A percentile compares a stretch with the other conserved stretches of the same genome.
phyloP scores from a whole-genome alignment of 805 yeast species.

The Metschnikowia henanensis region DNA sequence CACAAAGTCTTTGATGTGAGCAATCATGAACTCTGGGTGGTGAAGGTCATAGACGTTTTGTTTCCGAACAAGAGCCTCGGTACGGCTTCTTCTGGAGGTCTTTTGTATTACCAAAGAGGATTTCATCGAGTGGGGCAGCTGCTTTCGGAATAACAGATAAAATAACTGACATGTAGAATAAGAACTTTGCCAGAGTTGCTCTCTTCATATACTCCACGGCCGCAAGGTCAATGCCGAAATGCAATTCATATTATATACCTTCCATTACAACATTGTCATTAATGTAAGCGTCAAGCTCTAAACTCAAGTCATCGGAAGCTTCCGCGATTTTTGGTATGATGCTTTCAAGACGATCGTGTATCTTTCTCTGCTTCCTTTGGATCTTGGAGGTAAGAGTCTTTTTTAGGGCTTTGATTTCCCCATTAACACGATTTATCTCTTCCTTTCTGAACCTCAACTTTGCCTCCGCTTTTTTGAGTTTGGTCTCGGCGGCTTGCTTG shows the following conservation, averaged over 20 bases:
- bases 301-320: conserved; percentile 23
- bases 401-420: conserved; percentile 29
- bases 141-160: conserved; percentile 22
- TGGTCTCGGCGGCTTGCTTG: conserved; percentile 20
- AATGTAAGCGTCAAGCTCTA: conserved; percentile 3
- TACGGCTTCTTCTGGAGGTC: conserved; percentile 51
- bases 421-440: conserved; percentile 26
- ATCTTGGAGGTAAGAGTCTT: conserved; percentile 26
- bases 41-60: conserved; percentile 61
- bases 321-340: conserved; percentile 34
- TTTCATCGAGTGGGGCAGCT: conserved; percentile 49
- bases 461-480: conserved; percentile 25
- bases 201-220: no score
- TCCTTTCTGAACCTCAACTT: conserved; percentile 26
- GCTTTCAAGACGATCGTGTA: conserved; percentile 36
- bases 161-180: no score
- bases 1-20: conserved; percentile 57
- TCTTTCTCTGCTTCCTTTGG: conserved; percentile 24
- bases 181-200: no score
- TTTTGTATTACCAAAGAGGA: conserved; percentile 60
- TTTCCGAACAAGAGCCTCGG: conserved; percentile 22
- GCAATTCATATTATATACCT: no score
- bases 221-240: no score
- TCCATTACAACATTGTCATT: no score
- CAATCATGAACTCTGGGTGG: conserved; percentile 92